Evolutionary conservation across 345 rosid genomes (phyloP).

Genomic region (Eucalyptus coolabah): DNA sequence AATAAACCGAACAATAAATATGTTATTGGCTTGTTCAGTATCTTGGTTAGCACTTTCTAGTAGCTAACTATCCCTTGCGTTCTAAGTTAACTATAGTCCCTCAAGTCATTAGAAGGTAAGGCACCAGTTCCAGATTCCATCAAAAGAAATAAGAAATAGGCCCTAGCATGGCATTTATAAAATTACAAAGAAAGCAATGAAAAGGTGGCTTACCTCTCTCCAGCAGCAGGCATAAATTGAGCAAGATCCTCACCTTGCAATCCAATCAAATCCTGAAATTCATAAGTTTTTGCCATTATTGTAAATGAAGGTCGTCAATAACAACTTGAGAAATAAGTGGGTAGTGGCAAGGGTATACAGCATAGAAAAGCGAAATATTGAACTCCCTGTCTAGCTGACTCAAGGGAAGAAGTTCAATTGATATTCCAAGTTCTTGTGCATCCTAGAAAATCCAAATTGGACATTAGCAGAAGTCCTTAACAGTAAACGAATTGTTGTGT

Average conservation of each 20-base stretch:
- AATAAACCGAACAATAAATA: background rate
- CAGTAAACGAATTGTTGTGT: background rate
- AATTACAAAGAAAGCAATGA: background rate
- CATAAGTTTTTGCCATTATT: background rate
- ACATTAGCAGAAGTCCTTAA: background rate
- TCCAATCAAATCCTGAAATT: slow-evolving; percentile 76
- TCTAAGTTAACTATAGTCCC: background rate
- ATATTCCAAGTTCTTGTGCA: slow-evolving; percentile 91
- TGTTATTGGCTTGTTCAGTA: background rate
- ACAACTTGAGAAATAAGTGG: background rate
- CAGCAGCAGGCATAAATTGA: slow-evolving; percentile 48
- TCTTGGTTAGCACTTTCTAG: background rate
- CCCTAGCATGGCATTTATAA: background rate
- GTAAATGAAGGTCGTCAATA: background rate
- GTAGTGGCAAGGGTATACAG: slow-evolving; percentile 27
- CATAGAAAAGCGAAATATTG: slow-evolving; percentile 47
- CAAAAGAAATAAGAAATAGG: background rate
- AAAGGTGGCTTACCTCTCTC: slow-evolving; percentile 40
- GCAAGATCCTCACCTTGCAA: slow-evolving; percentile 48
- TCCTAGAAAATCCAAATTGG: slow-evolving; percentile 34
- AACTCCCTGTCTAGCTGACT: slow-evolving; percentile 53
- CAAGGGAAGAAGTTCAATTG: slow-evolving; percentile 88
- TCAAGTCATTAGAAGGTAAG: background rate
- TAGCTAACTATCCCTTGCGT: background rate
- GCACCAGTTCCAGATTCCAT: background rate